These are phyloP conservation scores for Tylopilus sp. DNA, from an alignment of 1,284 basidiomycete genomes.

Conservation along the genomic window DNA sequence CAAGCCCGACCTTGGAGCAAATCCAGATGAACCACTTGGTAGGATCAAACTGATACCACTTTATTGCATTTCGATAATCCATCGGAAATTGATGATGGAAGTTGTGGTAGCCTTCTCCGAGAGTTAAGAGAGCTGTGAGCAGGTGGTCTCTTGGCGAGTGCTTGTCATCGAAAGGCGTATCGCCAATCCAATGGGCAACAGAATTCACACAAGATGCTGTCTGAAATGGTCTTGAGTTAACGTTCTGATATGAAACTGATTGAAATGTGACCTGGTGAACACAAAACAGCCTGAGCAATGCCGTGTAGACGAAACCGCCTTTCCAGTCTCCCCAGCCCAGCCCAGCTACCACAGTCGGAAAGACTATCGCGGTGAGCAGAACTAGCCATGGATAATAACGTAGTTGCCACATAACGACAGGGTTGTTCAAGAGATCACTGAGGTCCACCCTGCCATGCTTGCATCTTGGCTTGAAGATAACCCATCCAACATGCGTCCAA, in stretches of 20 bases:
- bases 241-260: not conserved
- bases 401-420: constrained; percentile 90
- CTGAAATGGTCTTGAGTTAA: constrained; percentile 48
- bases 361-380: constrained; percentile 75
- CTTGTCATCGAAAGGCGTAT: constrained; percentile 94
- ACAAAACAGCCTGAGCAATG: constrained; percentile 82
- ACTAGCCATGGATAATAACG: constrained; percentile 81
- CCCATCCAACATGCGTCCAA: constrained; percentile 93
- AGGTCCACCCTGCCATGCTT: constrained; percentile 92
- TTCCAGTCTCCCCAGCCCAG: constrained; percentile 86
- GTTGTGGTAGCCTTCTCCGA: constrained; percentile 97
- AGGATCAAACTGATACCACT: constrained; percentile 92
- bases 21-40: constrained; percentile 95
- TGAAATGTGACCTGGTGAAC: constrained; percentile 84
- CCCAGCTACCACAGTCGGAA: constrained; percentile 85
- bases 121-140: constrained; percentile 87
- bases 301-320: constrained; percentile 92
- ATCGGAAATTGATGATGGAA: constrained; percentile 97
- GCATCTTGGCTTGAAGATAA: constrained; percentile 90
- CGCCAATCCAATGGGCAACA: constrained; percentile 94
- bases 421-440: constrained; percentile 83
- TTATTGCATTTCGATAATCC: constrained; percentile 95
- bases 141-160: constrained; percentile 93
- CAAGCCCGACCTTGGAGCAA: constrained; percentile 75
- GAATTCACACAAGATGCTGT: constrained; percentile 97